phyloP scores from a whole-genome alignment of 2,329 filamentous ascomycete genomes.

The Rutstroemia sydowiana region DNA sequence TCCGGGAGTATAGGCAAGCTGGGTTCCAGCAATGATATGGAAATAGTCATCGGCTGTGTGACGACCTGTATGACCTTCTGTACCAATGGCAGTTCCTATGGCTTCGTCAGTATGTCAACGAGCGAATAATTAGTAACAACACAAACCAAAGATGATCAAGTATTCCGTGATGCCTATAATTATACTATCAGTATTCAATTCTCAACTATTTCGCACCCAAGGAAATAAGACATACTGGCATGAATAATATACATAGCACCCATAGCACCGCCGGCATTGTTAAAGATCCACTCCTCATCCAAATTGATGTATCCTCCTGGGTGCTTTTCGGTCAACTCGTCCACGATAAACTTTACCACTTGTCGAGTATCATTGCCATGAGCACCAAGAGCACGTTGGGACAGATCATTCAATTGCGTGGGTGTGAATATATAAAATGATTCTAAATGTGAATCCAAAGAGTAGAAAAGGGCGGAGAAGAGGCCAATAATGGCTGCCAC shows the following conservation, averaged over 20 bases:
- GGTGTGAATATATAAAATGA: conserved; percentile 69
- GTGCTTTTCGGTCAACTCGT: conserved; percentile 51
- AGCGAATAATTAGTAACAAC: background rate
- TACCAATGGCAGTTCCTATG: conserved; percentile 64
- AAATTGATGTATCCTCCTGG: conserved; percentile 51
- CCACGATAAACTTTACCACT: conserved; percentile 63
- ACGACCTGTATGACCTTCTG: conserved; percentile 79
- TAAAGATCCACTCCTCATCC: conserved; percentile 81
- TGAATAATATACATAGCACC: conserved; percentile 87
- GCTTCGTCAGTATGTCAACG: background rate
- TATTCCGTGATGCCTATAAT: conserved; percentile 69
- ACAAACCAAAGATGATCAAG: conserved; percentile 70
- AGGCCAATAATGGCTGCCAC: conserved; percentile 48
- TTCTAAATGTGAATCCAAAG: conserved; percentile 45
- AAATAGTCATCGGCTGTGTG: conserved; percentile 95
- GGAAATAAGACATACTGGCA: conserved; percentile 51
- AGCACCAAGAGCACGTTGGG: conserved; percentile 54
- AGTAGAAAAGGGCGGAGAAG: conserved; percentile 45
- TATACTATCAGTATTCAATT: conserved; percentile 8
- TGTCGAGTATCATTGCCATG: conserved; percentile 70
- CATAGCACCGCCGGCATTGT: conserved; percentile 89
- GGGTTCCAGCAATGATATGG: conserved; percentile 74
- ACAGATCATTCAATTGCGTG: conserved; percentile 60
- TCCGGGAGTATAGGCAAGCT: conserved; percentile 67
- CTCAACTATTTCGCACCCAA: conserved; percentile 1